Base-by-base conservation (phyloP, 805 yeast genomes). In the Nakazawaea wyomingensis region DNA sequence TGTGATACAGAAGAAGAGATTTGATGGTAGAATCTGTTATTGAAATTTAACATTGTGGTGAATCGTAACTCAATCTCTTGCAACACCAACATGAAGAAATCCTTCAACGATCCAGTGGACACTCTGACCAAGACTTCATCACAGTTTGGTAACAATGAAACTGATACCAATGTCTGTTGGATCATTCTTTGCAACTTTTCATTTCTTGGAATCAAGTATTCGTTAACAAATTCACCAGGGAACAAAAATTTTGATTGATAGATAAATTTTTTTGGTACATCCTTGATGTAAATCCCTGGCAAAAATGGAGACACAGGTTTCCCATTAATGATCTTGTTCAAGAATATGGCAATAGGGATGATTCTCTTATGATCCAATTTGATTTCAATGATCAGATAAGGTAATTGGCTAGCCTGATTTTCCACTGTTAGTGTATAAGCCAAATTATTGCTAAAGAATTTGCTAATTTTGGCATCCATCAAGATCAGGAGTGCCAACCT, bases 261-360 rank as follows among this genome's bases (percentile, higher is more conserved):
- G 16, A 43, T 34, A 14, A 37, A 43, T 19, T 43, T 43, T n/a
- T 34, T 37, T 2, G 46, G 39, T 7, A 34, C 39, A 8, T 42
- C 43, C 9, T 17, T 16, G 19, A 37, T 43, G 9, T 34, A 32
- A 22, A 38, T 33, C 13, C 34, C 39, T 16, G 28, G 19, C 8
- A 38, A 34, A 26, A 28, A 37, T 10, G 42, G 41, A 18, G 28
- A 20, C 4, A 43, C 14, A 3, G 46, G 43, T 29, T 43, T 43
- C 5, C 46, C 46, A 34, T 43, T 43, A 24, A 43, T 16, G 16
- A 43, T 43, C 35, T 43, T 43, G 26, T 37, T 37, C 13, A 43
- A 21, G 20, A 38, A 43, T 20, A 43, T 43, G 3, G 29, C 32
- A 6, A 43, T 28, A 4, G 46, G 46, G 2, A 43, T 34, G 17